Percentiles rank a stretch among this genome's conserved stretches.
phyloP scores from a whole-genome alignment of 1,284 basidiomycete genomes.

The Sporisorium sorghi region DNA sequence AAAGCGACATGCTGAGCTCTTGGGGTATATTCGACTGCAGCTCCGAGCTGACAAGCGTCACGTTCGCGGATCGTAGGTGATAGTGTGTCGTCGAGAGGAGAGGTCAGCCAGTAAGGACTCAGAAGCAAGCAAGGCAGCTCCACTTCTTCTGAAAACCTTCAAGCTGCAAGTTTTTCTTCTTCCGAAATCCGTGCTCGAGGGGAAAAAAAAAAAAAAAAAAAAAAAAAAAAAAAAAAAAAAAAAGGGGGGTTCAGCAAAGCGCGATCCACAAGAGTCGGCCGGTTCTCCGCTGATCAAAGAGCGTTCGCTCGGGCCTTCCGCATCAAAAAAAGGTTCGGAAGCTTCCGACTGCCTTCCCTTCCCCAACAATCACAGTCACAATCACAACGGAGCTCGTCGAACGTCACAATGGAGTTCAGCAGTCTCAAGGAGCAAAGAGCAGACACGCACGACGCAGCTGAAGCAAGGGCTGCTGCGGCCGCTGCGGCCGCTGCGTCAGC shows the following conservation, averaged over 20 bases:
- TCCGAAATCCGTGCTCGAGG: conserved; percentile 30
- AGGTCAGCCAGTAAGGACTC: too few species aligned
- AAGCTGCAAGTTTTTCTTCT: conserved; percentile 15
- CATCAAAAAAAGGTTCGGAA: conserved; percentile 7
- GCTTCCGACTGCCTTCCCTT: conserved; percentile 11
- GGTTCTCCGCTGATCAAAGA: neutral
- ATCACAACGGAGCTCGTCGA: too few species aligned
- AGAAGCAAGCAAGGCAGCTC: too few species aligned
- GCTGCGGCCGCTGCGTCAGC: conserved; percentile 36
- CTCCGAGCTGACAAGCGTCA: neutral
- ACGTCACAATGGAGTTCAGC: conserved; percentile 39
- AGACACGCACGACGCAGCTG: conserved; percentile 28
- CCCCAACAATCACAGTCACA: too few species aligned
- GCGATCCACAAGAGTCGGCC: conserved; percentile 14
- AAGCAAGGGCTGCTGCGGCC: conserved; percentile 36
- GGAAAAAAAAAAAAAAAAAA: too few species aligned
- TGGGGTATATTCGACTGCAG: conserved; percentile 3
- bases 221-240: too few species aligned
- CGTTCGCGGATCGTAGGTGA: neutral
- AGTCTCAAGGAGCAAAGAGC: conserved; percentile 38
- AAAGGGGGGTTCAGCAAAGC: conserved; percentile 21
- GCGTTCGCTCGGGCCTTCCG: conserved; percentile 30
- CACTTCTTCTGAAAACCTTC: conserved; percentile 22
- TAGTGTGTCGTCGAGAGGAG: neutral
- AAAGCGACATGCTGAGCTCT: conserved; percentile 12